These are phyloP conservation scores for Zymoseptoria tritici DNA, from an alignment of 2,329 filamentous ascomycete genomes.

Conservation along the genomic window DNA sequence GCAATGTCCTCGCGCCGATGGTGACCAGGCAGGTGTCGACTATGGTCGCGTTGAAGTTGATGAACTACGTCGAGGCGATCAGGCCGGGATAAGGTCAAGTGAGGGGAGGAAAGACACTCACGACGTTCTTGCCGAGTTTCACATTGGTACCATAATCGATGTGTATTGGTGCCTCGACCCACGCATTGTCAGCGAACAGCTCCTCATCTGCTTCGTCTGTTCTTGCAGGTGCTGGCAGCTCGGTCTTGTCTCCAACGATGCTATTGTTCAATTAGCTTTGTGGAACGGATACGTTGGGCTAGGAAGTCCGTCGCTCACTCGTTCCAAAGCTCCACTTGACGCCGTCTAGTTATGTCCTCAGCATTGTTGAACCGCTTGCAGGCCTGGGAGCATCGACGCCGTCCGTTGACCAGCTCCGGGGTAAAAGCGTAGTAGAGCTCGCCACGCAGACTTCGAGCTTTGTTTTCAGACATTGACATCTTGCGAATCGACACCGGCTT, in stretches of 20 bases:
- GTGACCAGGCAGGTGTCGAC: slow-evolving; percentile 69
- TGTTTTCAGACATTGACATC: slow-evolving; percentile 28
- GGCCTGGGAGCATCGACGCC: slow-evolving; percentile 56
- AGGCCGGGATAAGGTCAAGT: background rate
- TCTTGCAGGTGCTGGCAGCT: slow-evolving; percentile 53
- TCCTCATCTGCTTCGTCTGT: slow-evolving; percentile 58
- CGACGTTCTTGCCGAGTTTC: slow-evolving; percentile 58
- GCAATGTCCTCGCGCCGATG: slow-evolving; percentile 67
- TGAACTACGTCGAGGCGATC: slow-evolving; percentile 38
- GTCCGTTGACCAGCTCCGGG: slow-evolving; percentile 57
- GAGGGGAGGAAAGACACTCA: background rate
- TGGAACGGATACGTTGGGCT: background rate
- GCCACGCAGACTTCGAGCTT: slow-evolving; percentile 26
- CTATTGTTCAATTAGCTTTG: slow-evolving; percentile 34
- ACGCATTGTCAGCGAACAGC: slow-evolving; percentile 58
- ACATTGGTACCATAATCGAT: slow-evolving; percentile 76
- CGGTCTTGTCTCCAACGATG: slow-evolving; percentile 53
- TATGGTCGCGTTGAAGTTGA: slow-evolving; percentile 69
- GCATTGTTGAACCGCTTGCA: slow-evolving; percentile 58
- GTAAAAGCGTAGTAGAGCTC: slow-evolving; percentile 68
- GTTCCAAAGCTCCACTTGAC: slow-evolving; percentile 60
- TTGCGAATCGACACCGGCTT: background rate
- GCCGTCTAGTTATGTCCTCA: slow-evolving; percentile 51
- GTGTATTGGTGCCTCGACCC: slow-evolving; percentile 61
- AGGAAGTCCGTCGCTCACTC: slow-evolving; percentile 48